Percentiles rank a stretch among this genome's conserved stretches.
Conservation (phyloP, 2,329 filamentous ascomycete species). For the Alternaria sp. region DNA sequence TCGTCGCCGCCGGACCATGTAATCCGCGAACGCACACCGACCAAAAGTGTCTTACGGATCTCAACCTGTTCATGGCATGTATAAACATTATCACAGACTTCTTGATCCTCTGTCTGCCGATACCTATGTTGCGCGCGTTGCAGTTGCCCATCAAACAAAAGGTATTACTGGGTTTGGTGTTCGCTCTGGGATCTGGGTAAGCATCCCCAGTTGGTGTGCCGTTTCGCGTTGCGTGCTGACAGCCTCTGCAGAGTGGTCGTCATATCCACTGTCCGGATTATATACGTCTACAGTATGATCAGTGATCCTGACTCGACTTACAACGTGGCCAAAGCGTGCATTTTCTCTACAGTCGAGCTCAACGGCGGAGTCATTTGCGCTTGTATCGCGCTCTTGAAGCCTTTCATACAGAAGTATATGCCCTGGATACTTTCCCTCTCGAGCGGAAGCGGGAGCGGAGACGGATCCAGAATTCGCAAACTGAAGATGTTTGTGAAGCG, state of each 20-base stretch:
- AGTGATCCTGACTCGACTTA: constrained; percentile 28
- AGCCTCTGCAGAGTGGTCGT: constrained; percentile 19
- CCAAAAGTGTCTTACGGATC: constrained; percentile 24
- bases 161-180: constrained; percentile 38
- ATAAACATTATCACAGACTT: constrained; percentile 50
- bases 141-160: constrained; percentile 41
- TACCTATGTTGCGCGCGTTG: constrained; percentile 30
- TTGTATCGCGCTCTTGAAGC: constrained; percentile 25
- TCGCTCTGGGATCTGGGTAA: constrained; percentile 38
- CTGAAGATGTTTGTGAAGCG: constrained; percentile 15
- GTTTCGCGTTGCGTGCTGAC: not conserved
- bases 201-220: not conserved
- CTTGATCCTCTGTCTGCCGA: constrained; percentile 42
- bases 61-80: constrained; percentile 28
- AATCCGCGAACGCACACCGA: constrained; percentile 22
- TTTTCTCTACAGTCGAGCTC: constrained; percentile 29
- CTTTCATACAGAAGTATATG: constrained; percentile 24
- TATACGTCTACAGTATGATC: constrained; percentile 28
- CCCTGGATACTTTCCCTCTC: constrained; percentile 22
- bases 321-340: constrained; percentile 26
- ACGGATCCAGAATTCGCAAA: constrained; percentile 13
- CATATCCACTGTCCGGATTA: constrained; percentile 30
- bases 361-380: constrained; percentile 31
- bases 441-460: constrained; percentile 11
- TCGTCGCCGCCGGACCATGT: constrained; percentile 28